Evolutionary conservation across 345 rosid species (phyloP), one percentile per base, ranked within the genome.

Genomic region (Citrus medica): DNA sequence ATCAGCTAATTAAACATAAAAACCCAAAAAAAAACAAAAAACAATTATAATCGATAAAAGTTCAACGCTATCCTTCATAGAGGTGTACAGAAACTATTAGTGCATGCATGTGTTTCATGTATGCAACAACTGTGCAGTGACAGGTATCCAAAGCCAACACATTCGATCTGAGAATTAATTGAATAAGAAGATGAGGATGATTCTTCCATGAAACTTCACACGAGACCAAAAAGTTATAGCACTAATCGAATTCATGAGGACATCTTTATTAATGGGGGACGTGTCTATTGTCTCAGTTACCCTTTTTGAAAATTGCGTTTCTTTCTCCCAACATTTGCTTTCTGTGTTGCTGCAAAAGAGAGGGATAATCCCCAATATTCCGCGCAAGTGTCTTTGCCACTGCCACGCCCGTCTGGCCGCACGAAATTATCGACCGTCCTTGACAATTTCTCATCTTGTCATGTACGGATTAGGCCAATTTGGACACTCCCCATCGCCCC

Each of bases 291-390:
- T 19, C 19, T 37, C 17, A 35, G 42, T 4, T n/a, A 13, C 35
- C 69, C 65, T n/a, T 76, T 79, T 72, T 69, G 77, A 70, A 55
- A 76, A 60, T 14, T 63, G 30, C 53, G 27, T 22, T 75, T 70
- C 42, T 69, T 81, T 84, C 63, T 28, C 42, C 73, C 69, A 79
- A 71, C 76, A 78, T 38, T 32, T 17, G 65, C 65, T 75, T 55
- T 69, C 48, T 67, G n/a, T 40, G 6, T 32, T 78, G 84, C 84
- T 59, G 56, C 68, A 12, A 73, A 80, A 83, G 79, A 69, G 28
- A 6, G 60, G 9, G 9, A 53, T 55, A 48, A 80, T 82, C 83
- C 85, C 85, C 65, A 9, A 76, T 78, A 59, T 83, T 77, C 71
- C 81, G 82, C 77, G 13, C 6, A 33, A 28, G 1, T 68, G 42